Evolutionary conservation across 345 rosid genomes (phyloP).

Genomic region (Ailanthus altissimus): DNA sequence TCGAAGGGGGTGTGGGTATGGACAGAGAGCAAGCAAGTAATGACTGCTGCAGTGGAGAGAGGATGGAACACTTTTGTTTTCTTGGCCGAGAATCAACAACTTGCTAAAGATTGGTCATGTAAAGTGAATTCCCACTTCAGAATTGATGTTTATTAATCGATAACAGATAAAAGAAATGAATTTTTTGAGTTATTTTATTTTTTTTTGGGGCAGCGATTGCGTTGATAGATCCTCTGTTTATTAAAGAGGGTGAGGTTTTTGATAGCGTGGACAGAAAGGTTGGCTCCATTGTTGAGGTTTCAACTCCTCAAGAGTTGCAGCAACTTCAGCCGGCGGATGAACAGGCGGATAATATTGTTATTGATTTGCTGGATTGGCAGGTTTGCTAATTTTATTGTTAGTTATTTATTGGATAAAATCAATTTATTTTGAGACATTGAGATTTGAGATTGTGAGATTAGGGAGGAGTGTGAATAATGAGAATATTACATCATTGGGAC

Average conservation of each 20-base stretch:
- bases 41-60: slow-evolving; percentile 83
- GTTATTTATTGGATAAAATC: background rate
- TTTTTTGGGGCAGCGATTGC: slow-evolving; percentile 76
- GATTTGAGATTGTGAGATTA: background rate
- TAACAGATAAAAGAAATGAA: background rate
- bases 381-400: slow-evolving; percentile 31
- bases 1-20: slow-evolving; percentile 81
- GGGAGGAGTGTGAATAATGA: background rate
- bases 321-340: slow-evolving; percentile 52
- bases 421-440: background rate
- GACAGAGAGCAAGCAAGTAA: slow-evolving; percentile 71
- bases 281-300: slow-evolving; percentile 56
- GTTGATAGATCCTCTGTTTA: slow-evolving; percentile 58
- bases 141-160: slow-evolving; percentile 6
- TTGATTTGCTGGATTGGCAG: slow-evolving; percentile 81
- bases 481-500: background rate
- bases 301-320: slow-evolving; percentile 61
- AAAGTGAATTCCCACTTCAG: slow-evolving; percentile 11
- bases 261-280: slow-evolving; percentile 45
- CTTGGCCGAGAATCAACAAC: slow-evolving; percentile 41
- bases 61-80: slow-evolving; percentile 91
- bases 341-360: slow-evolving; percentile 47
- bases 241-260: slow-evolving; percentile 48
- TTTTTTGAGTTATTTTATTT: slow-evolving; percentile 8
- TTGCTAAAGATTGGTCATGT: slow-evolving; percentile 84